phyloP scores from a whole-genome alignment of 2,329 filamentous ascomycete species.

The Fulvia fulva region DNA sequence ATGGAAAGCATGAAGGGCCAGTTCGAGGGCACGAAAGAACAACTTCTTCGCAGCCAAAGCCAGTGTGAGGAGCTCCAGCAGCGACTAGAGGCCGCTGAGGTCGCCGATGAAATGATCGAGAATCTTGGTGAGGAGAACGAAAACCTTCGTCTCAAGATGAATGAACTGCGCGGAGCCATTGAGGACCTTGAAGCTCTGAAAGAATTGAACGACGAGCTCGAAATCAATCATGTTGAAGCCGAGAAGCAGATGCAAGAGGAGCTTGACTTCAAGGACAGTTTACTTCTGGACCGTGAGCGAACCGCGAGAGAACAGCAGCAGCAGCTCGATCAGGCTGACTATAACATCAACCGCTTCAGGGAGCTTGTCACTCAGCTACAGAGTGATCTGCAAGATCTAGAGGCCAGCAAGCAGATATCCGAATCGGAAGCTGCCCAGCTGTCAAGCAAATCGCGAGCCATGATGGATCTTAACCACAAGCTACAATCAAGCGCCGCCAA shows the following conservation, averaged over 20 bases:
- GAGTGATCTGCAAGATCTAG: constrained; percentile 83
- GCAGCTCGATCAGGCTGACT: constrained; percentile 79
- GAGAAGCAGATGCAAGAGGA: constrained; percentile 94
- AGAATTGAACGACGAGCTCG: constrained; percentile 91
- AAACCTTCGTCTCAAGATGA: constrained; percentile 74
- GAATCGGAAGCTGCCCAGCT: constrained; percentile 91
- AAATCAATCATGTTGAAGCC: constrained; percentile 86
- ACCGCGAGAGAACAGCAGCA: constrained; percentile 73
- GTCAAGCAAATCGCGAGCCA: constrained; percentile 79
- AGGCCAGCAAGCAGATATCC: constrained; percentile 84
- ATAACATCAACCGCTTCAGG: constrained; percentile 81
- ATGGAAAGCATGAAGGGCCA: constrained; percentile 51
- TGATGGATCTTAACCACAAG: constrained; percentile 96
- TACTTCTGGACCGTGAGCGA: constrained; percentile 77
- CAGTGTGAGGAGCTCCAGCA: constrained; percentile 81
- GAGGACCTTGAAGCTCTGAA: constrained; percentile 85
- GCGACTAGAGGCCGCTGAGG: constrained; percentile 83
- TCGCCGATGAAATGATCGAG: constrained; percentile 91
- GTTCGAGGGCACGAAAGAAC: constrained; percentile 66
- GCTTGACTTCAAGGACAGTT: constrained; percentile 78
- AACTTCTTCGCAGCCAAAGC: constrained; percentile 66
- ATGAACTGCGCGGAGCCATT: constrained; percentile 75
- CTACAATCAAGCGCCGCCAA: constrained; percentile 86
- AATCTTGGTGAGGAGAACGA: constrained; percentile 85
- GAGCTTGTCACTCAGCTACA: constrained; percentile 84